Evolutionary conservation across 495 filamentous ascomycete genomes (phyloP).

Genomic region (Letharia lupina): DNA sequence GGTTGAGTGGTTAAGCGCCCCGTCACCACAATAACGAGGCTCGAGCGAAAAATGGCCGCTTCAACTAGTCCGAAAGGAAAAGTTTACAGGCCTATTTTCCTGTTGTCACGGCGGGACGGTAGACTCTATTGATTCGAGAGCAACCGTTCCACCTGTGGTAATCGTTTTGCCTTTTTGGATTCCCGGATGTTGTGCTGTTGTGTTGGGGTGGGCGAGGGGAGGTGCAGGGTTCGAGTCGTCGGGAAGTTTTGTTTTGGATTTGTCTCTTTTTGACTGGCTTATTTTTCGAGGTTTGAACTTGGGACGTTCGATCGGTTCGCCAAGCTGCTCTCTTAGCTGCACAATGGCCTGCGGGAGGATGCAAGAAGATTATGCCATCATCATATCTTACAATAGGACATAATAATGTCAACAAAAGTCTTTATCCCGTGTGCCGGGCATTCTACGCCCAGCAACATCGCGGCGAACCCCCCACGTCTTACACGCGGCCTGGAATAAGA

Average conservation of each 20-base stretch:
- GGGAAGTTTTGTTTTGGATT: background rate
- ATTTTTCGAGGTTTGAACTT: background rate
- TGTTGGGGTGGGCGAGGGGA: background rate
- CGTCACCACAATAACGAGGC: background rate
- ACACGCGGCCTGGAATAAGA: no score
- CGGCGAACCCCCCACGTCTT: no score
- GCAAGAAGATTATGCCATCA: background rate
- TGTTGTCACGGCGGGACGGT: background rate
- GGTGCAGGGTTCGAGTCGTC: background rate
- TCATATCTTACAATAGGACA: background rate
- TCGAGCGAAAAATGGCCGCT: background rate
- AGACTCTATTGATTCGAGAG: background rate
- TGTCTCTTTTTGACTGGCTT: background rate
- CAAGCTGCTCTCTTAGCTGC: background rate
- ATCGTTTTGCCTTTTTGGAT: background rate
- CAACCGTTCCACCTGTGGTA: background rate
- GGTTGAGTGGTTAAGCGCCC: background rate
- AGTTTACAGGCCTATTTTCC: conserved; percentile 5
- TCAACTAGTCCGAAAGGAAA: background rate
- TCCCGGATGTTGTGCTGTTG: background rate
- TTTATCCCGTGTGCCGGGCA: no score
- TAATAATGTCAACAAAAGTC: background rate
- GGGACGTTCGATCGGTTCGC: background rate
- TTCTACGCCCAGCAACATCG: no score
- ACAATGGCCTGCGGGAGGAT: background rate